phyloP scores from a whole-genome alignment of 2,329 filamentous ascomycete genomes.

The Sporothrix euskadiensis region DNA sequence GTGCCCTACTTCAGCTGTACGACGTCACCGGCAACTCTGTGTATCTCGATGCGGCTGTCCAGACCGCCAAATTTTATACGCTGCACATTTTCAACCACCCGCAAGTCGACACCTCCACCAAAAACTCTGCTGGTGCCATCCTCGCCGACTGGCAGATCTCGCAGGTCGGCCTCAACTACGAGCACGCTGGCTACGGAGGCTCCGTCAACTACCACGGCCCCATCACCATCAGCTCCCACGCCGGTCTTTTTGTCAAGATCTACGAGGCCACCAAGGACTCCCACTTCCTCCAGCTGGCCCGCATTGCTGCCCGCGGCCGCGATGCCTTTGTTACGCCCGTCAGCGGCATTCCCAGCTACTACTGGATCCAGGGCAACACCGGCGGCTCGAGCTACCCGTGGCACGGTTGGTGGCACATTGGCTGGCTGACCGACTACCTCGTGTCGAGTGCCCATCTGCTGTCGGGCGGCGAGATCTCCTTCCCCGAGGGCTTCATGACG shows the following conservation, averaged over 20 bases:
- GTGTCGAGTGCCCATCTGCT: slow-evolving; percentile 25
- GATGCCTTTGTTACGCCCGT: slow-evolving; percentile 28
- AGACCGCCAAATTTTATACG: slow-evolving; percentile 27
- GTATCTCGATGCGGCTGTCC: slow-evolving; percentile 26
- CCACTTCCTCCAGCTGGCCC: slow-evolving; percentile 27
- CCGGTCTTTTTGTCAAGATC: slow-evolving; percentile 27
- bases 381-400: slow-evolving; percentile 28
- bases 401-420: slow-evolving; percentile 32
- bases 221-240: slow-evolving; percentile 29
- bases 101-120: slow-evolving; percentile 19
- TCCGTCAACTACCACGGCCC: slow-evolving; percentile 26
- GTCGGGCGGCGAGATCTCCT: slow-evolving; percentile 22
- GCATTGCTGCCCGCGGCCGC: slow-evolving; percentile 28
- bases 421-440: slow-evolving; percentile 31
- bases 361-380: slow-evolving; percentile 30
- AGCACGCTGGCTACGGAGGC: slow-evolving; percentile 29
- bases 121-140: slow-evolving; percentile 2
- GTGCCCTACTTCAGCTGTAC: slow-evolving; percentile 28
- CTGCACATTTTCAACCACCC: slow-evolving; percentile 32
- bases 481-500: slow-evolving; percentile 29
- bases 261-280: slow-evolving; percentile 27
- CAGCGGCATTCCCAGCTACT: slow-evolving; percentile 29
- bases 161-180: slow-evolving; percentile 28
- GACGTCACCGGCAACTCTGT: slow-evolving; percentile 17
- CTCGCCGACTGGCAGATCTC: slow-evolving; percentile 29